A percentile compares a stretch with the other conserved stretches of the same genome.
These are phyloP conservation scores for Isabelozyma rhagii DNA, from an alignment of 805 yeast genomes.

Conservation along the genomic window DNA sequence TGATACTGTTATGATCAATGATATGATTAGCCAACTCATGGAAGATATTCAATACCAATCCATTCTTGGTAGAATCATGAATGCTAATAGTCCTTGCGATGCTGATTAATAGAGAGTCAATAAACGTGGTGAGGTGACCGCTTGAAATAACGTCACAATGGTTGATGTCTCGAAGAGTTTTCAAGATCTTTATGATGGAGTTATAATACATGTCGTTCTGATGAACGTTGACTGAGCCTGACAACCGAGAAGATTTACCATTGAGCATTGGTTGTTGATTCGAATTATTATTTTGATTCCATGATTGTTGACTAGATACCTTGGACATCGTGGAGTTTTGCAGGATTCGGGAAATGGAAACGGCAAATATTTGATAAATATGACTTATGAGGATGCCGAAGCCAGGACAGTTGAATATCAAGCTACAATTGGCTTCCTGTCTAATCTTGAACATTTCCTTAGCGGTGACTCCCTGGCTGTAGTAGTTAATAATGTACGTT, in stretches of 20 bases:
- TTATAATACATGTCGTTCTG: constrained; percentile 32
- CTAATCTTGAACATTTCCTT: constrained; percentile 1
- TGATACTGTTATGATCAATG: constrained; percentile 32
- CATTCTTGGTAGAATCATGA: constrained; percentile 36
- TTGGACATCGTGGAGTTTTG: constrained; percentile 6
- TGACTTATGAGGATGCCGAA: constrained; percentile 44
- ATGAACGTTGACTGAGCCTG: constrained; percentile 2
- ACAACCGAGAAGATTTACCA: constrained; percentile 2
- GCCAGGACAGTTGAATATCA: constrained; percentile 37
- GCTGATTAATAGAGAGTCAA: constrained; percentile 32
- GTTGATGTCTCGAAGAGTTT: constrained; percentile 34
- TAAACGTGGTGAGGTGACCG: constrained; percentile 11
- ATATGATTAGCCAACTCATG: constrained; percentile 35
- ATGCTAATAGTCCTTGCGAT: constrained; percentile 36
- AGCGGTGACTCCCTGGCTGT: neutral
- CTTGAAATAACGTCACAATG: constrained; percentile 14
- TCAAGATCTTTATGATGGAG: constrained; percentile 38
- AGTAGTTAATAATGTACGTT: neutral
- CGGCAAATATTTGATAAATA: constrained; percentile 39
- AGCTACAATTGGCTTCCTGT: constrained; percentile 1
- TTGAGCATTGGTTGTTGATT: neutral
- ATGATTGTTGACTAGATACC: constrained; percentile 1
- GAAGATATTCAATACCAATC: constrained; percentile 37
- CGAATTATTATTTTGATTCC: constrained; percentile 2
- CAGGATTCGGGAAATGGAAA: constrained; percentile 24